phyloP scores from a whole-genome alignment of 2,329 filamentous ascomycete species.

The Phyllosticta capitalensis region DNA sequence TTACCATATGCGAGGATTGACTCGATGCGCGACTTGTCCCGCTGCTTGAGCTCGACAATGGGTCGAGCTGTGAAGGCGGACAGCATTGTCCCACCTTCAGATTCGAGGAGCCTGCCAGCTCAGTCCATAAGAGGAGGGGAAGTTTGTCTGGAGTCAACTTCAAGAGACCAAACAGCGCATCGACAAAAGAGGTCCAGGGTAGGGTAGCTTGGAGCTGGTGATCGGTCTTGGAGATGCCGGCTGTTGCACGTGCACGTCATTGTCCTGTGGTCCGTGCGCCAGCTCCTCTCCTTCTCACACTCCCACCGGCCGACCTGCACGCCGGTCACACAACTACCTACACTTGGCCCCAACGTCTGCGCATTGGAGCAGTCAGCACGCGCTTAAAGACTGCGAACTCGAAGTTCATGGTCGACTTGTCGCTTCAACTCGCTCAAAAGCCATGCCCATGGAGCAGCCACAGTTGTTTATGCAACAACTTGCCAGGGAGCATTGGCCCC shows the following conservation, averaged over 20 bases:
- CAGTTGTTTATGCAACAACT: too few species aligned
- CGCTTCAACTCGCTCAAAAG: too few species aligned
- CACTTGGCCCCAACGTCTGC: too few species aligned
- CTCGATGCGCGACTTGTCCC: slow-evolving; percentile 96
- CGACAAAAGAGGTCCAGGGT: neutral
- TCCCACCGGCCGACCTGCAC: too few species aligned
- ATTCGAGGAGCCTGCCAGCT: neutral
- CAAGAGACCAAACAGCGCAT: neutral
- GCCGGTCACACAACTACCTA: too few species aligned
- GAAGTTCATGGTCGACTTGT: too few species aligned
- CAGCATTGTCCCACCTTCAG: slow-evolving; percentile 56
- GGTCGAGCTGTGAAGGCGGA: slow-evolving; percentile 94
- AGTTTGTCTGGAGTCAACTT: neutral
- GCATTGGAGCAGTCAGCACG: too few species aligned
- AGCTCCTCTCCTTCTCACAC: too few species aligned
- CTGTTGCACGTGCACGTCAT: neutral
- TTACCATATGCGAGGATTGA: slow-evolving; percentile 83
- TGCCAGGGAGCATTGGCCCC: too few species aligned
- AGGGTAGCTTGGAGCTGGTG: neutral
- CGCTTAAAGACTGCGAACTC: too few species aligned
- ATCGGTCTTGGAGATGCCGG: neutral
- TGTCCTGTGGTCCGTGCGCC: neutral
- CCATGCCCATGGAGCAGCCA: too few species aligned
- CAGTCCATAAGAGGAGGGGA: neutral
- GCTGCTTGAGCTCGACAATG: slow-evolving; percentile 90